Conservation (phyloP, 352 stramenopile species). For the Phytopythium ostracodes region DNA sequence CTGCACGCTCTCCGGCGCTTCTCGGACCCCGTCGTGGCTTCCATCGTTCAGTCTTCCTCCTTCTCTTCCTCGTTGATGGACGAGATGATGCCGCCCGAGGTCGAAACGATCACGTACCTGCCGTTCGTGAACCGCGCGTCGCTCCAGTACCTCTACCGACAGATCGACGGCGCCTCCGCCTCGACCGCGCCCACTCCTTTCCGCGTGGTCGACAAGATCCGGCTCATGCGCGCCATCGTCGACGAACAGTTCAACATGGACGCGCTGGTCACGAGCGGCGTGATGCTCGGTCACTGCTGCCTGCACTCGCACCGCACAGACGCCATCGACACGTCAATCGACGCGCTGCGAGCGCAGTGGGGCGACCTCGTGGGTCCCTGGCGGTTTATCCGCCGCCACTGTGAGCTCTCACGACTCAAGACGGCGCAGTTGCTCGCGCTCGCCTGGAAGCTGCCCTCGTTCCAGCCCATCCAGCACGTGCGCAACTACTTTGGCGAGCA, state of each 20-base stretch:
- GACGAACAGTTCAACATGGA: slow-evolving; percentile 75
- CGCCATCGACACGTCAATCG: slow-evolving; percentile 64
- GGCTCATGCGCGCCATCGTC: slow-evolving; percentile 63
- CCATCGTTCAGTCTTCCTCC: slow-evolving; percentile 7
- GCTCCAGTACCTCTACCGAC: slow-evolving; percentile 64
- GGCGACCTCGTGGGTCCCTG: slow-evolving; percentile 28
- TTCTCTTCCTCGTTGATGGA: not conserved
- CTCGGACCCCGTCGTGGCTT: slow-evolving; percentile 21
- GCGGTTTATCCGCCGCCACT: slow-evolving; percentile 15
- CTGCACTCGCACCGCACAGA: slow-evolving; percentile 49
- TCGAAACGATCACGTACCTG: slow-evolving; percentile 24
- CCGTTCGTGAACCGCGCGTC: slow-evolving; percentile 44
- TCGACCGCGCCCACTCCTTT: slow-evolving; percentile 42
- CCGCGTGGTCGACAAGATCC: slow-evolving; percentile 73
- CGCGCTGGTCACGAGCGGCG: slow-evolving; percentile 37
- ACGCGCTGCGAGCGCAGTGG: slow-evolving; percentile 54
- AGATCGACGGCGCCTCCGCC: slow-evolving; percentile 42
- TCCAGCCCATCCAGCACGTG: slow-evolving; percentile 48
- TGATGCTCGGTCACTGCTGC: slow-evolving; percentile 57
- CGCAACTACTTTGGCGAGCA: slow-evolving; percentile 84
- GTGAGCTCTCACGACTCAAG: not conserved
- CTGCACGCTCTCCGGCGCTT: slow-evolving; percentile 48
- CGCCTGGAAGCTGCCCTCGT: slow-evolving; percentile 18
- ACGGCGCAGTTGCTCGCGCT: not conserved
- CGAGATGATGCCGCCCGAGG: slow-evolving; percentile 8